A percentile compares a stretch with the other conserved stretches of the same genome.
These are phyloP conservation scores for Entoloma clypeatum DNA, from an alignment of 1,284 basidiomycete genomes.

Conservation along the genomic window DNA sequence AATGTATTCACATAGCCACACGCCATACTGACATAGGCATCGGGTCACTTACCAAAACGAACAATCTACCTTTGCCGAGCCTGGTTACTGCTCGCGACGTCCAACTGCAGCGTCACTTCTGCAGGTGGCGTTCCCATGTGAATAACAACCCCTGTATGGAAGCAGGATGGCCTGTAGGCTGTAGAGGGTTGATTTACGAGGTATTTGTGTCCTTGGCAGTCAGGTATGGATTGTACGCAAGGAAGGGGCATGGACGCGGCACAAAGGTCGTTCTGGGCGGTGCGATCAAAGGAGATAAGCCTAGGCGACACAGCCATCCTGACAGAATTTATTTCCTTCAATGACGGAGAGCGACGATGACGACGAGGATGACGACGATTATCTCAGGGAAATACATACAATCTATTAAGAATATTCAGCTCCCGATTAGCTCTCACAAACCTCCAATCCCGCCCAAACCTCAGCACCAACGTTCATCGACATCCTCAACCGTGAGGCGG, in stretches of 20 bases:
- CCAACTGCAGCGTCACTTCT: constrained; percentile 7
- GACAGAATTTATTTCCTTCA: no score
- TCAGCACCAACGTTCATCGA: no score
- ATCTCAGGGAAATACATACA: no score
- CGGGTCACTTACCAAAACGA: neutral
- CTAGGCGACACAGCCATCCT: neutral
- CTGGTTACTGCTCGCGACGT: neutral
- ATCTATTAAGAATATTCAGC: no score
- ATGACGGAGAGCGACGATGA: no score
- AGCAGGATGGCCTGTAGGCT: no score
- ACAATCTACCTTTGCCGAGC: neutral
- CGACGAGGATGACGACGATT: no score
- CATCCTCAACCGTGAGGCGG: no score
- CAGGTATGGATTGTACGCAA: constrained; percentile 8
- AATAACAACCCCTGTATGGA: constrained; percentile 7
- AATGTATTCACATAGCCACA: constrained; percentile 6
- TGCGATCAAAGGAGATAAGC: constrained; percentile 5
- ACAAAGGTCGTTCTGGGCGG: constrained; percentile 10
- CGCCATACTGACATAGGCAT: constrained; percentile 11
- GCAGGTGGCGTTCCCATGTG: constrained; percentile 6
- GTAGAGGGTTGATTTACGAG: constrained; percentile 6
- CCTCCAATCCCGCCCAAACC: no score
- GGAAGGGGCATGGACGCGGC: constrained; percentile 5
- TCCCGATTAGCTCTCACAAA: no score
- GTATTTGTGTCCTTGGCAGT: constrained; percentile 7